These are phyloP conservation scores for Tolypocladium pustulatum DNA, from an alignment of 2,329 filamentous ascomycete species.

Conservation along the genomic window DNA sequence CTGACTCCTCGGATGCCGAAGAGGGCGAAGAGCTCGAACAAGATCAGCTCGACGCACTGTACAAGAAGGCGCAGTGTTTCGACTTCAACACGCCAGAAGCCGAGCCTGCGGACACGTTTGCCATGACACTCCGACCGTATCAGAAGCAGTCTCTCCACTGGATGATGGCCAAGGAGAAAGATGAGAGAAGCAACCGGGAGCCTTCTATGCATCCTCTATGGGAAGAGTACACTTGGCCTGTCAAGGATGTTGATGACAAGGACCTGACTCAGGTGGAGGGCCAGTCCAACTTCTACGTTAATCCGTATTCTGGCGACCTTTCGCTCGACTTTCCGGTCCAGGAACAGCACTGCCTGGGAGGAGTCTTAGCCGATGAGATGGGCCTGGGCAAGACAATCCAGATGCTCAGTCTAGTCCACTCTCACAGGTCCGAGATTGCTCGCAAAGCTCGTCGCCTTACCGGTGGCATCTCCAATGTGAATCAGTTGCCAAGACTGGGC, in stretches of 20 bases:
- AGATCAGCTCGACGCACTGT: slow-evolving; percentile 86
- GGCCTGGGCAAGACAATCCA: slow-evolving; percentile 97
- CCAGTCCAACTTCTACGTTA: slow-evolving; percentile 78
- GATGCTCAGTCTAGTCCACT: slow-evolving; percentile 89
- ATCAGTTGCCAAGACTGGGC: slow-evolving; percentile 51
- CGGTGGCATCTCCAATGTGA: slow-evolving; percentile 33
- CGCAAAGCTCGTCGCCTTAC: slow-evolving; percentile 22
- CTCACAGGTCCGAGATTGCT: slow-evolving; percentile 55
- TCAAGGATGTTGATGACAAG: slow-evolving; percentile 76
- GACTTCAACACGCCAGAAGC: slow-evolving; percentile 87
- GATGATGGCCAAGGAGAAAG: slow-evolving; percentile 92
- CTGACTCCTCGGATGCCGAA: slow-evolving; percentile 57
- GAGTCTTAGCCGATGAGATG: slow-evolving; percentile 94
- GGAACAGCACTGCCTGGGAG: slow-evolving; percentile 88
- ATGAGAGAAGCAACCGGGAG: slow-evolving; percentile 60
- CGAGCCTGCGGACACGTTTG: slow-evolving; percentile 72
- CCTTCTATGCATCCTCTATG: slow-evolving; percentile 91
- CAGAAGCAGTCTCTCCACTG: slow-evolving; percentile 92
- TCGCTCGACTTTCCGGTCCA: slow-evolving; percentile 86
- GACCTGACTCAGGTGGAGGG: slow-evolving; percentile 55
- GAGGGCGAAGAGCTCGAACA: slow-evolving; percentile 89
- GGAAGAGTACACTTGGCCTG: slow-evolving; percentile 91
- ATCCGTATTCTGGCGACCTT: slow-evolving; percentile 91
- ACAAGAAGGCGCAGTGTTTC: slow-evolving; percentile 93
- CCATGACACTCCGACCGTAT: slow-evolving; percentile 76